Percentiles rank a stretch among this genome's conserved stretches.
Conservation (phyloP, 2,329 filamentous ascomycete species). For the Lasiodiplodia sp. region DNA sequence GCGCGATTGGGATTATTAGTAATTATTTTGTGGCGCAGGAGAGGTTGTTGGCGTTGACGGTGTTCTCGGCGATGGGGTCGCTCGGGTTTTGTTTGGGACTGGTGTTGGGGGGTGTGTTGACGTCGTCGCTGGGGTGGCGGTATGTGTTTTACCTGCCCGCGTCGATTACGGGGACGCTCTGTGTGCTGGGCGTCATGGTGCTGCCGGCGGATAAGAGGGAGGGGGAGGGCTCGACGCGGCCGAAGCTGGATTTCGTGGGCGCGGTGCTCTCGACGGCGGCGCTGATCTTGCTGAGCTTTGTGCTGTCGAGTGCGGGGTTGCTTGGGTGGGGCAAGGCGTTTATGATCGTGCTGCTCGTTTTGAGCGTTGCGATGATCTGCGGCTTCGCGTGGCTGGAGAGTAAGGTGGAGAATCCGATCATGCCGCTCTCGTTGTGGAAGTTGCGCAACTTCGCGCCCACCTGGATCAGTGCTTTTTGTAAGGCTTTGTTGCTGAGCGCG, state of each 20-base stretch:
- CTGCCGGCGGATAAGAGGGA: conserved; percentile 49
- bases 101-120: conserved; percentile 30
- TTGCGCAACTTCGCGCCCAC: conserved; percentile 56
- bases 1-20: conserved; percentile 55
- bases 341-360: conserved; percentile 52
- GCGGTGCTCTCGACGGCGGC: conserved; percentile 52
- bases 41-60: conserved; percentile 49
- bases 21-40: conserved; percentile 48
- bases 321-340: conserved; percentile 57
- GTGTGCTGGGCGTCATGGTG: conserved; percentile 40
- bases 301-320: conserved; percentile 55
- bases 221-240: conserved; percentile 40
- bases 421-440: conserved; percentile 56
- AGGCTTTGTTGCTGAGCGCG: conserved; percentile 31
- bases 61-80: conserved; percentile 50
- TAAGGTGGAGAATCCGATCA: conserved; percentile 54
- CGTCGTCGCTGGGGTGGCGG: conserved; percentile 27
- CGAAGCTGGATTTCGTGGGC: conserved; percentile 52
- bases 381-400: conserved; percentile 52
- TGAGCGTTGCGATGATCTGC: conserved; percentile 48
- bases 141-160: conserved; percentile 31
- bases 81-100: conserved; percentile 46
- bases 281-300: conserved; percentile 54
- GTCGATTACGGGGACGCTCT: conserved; percentile 21
- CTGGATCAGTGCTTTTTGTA: conserved; percentile 53